A percentile compares a stretch with the other conserved stretches of the same genome.
These are phyloP conservation scores for Aurifilum marmelostoma DNA, from an alignment of 2,329 filamentous ascomycete genomes.

Conservation along the genomic window DNA sequence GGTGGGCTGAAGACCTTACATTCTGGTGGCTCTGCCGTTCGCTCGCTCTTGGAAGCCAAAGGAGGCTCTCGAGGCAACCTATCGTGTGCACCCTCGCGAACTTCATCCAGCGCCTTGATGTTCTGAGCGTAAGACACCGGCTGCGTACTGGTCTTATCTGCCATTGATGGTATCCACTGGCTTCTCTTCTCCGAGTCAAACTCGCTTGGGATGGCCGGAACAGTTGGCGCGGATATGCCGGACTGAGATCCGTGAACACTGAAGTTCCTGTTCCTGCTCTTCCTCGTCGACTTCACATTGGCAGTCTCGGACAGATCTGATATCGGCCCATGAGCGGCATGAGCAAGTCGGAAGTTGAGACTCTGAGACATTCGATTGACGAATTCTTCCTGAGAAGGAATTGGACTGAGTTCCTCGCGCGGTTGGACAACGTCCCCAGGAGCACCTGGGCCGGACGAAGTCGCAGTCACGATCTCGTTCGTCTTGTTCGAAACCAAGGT, in stretches of 20 bases:
- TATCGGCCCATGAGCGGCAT: neutral
- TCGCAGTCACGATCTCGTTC: neutral
- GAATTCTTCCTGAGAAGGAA: constrained; percentile 12
- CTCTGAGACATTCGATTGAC: constrained; percentile 7
- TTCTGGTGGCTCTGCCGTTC: neutral
- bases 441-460: neutral
- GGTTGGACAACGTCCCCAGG: neutral
- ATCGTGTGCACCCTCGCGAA: neutral
- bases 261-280: constrained; percentile 16
- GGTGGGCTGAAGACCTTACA: neutral
- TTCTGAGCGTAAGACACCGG: neutral
- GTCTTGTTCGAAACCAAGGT: neutral
- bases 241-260: constrained; percentile 10
- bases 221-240: neutral
- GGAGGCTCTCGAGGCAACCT: neutral
- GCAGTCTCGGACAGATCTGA: neutral
- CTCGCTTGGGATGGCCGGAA: constrained; percentile 4
- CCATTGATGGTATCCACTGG: neutral
- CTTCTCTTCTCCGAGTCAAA: constrained; percentile 5
- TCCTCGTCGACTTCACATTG: neutral
- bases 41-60: neutral
- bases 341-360: neutral
- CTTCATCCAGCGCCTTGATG: neutral
- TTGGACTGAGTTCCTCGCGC: neutral
- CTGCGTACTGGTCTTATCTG: neutral